Conservation (phyloP, 768 basidiomycete genomes). For the Lactarius vividus region DNA sequence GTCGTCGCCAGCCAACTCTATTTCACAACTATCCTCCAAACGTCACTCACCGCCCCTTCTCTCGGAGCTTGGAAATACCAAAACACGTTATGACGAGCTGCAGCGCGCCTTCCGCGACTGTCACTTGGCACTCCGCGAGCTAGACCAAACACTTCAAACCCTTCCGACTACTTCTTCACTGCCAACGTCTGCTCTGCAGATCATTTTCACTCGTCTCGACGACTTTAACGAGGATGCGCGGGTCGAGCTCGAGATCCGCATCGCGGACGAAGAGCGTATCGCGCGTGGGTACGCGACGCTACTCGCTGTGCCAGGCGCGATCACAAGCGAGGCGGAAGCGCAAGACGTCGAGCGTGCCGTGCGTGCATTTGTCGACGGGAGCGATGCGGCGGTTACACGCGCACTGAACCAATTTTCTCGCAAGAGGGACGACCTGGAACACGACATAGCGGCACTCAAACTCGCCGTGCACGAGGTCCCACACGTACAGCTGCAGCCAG, state of each 20-base stretch:
- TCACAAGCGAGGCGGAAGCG: constrained; percentile 30
- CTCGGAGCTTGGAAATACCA: constrained; percentile 42
- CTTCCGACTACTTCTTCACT: constrained; percentile 28
- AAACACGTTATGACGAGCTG: constrained; percentile 56
- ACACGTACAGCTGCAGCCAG: not conserved
- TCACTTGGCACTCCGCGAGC: constrained; percentile 58
- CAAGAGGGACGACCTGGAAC: constrained; percentile 71
- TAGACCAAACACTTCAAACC: constrained; percentile 41
- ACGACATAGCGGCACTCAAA: constrained; percentile 73
- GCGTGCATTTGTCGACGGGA: constrained; percentile 54
- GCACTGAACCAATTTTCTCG: constrained; percentile 47
- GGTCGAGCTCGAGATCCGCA: constrained; percentile 78
- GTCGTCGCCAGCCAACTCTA: not conserved
- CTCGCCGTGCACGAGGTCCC: constrained; percentile 48
- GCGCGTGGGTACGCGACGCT: constrained; percentile 65
- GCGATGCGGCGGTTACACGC: constrained; percentile 45
- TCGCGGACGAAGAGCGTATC: constrained; percentile 68
- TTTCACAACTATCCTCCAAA: constrained; percentile 1
- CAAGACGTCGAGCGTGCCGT: constrained; percentile 50
- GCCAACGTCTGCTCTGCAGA: constrained; percentile 39
- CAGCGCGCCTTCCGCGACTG: constrained; percentile 69
- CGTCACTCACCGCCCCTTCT: constrained; percentile 39
- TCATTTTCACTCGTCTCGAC: constrained; percentile 58
- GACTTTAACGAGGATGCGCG: constrained; percentile 78
- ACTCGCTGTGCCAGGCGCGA: constrained; percentile 56